Percentiles rank a stretch among this genome's conserved stretches.
Conservation (phyloP, 2,329 filamentous ascomycete species). For the Sclerotinia minor region DNA sequence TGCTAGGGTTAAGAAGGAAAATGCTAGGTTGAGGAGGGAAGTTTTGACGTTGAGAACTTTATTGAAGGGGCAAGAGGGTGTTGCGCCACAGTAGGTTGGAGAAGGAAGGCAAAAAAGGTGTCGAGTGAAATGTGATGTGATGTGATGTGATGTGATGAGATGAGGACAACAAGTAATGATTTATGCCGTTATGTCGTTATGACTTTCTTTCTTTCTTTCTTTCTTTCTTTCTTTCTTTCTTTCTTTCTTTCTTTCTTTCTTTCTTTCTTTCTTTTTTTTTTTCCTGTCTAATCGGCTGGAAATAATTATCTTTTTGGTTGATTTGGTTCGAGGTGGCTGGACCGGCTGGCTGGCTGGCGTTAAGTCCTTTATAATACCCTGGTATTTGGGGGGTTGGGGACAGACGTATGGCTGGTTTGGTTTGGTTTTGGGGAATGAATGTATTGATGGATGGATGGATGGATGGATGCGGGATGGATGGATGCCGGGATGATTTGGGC, state of each 20-base stretch:
- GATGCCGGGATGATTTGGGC: too few relatives aligned
- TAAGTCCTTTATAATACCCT: constrained; percentile 5
- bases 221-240: constrained; percentile 12
- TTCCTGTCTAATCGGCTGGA: background rate
- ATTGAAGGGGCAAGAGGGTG: constrained; percentile 31
- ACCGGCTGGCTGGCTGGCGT: constrained; percentile 16
- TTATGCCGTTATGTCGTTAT: constrained; percentile 21
- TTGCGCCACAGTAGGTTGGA: background rate
- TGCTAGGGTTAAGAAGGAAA: constrained; percentile 78
- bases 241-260: constrained; percentile 11
- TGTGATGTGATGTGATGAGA: background rate
- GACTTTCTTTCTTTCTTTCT: constrained; percentile 15
- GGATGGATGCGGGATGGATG: background rate
- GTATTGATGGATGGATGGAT: background rate
- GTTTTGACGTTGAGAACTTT: constrained; percentile 51
- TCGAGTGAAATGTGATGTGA: background rate
- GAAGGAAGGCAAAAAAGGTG: background rate
- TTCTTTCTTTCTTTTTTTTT: constrained; percentile 14
- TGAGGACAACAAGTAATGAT: constrained; percentile 14
- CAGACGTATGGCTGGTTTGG: background rate
- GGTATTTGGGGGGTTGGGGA: background rate
- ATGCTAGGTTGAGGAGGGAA: constrained; percentile 78
- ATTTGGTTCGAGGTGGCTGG: background rate
- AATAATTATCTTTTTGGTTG: background rate
- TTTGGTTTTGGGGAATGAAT: background rate